A percentile compares a stretch with the other conserved stretches of the same genome.
Conservation (phyloP, 1,284 basidiomycete genomes). For the Thecaphora thlaspeos region DNA sequence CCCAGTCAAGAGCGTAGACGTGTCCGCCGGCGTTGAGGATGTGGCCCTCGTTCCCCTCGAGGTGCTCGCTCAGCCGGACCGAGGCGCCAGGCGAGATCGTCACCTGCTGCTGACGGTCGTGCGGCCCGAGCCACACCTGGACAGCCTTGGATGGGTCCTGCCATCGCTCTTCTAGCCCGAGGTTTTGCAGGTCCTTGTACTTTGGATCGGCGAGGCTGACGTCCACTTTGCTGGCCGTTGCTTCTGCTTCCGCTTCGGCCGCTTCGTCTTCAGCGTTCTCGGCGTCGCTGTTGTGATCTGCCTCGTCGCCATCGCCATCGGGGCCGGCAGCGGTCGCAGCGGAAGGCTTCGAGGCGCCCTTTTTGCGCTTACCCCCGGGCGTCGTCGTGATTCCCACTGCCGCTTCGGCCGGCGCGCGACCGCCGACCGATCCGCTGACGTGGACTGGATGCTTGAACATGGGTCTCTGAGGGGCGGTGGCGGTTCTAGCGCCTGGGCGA, state of each 20-base stretch:
- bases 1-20: constrained; percentile 41
- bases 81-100: constrained; percentile 10
- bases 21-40: constrained; percentile 35
- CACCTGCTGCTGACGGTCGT: constrained; percentile 12
- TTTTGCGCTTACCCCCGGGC: constrained; percentile 10
- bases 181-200: constrained; percentile 16
- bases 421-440: constrained; percentile 22
- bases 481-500: constrained; percentile 7
- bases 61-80: constrained; percentile 10
- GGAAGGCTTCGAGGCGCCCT: constrained; percentile 5
- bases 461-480: constrained; percentile 3
- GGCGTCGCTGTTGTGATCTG: background rate
- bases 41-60: constrained; percentile 26
- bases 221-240: constrained; percentile 11
- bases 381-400: too few species aligned
- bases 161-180: constrained; percentile 21
- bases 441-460: constrained; percentile 8
- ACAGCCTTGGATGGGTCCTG: constrained; percentile 12
- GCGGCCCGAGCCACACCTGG: constrained; percentile 14
- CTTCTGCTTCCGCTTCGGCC: constrained; percentile 16
- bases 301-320: constrained; percentile 3
- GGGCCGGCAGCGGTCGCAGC: background rate
- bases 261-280: constrained; percentile 3
- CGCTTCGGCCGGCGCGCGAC: constrained; percentile 15
- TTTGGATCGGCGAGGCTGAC: constrained; percentile 18